phyloP scores from a whole-genome alignment of 2,329 filamentous ascomycete genomes.

The Fusarium nisikadoi region DNA sequence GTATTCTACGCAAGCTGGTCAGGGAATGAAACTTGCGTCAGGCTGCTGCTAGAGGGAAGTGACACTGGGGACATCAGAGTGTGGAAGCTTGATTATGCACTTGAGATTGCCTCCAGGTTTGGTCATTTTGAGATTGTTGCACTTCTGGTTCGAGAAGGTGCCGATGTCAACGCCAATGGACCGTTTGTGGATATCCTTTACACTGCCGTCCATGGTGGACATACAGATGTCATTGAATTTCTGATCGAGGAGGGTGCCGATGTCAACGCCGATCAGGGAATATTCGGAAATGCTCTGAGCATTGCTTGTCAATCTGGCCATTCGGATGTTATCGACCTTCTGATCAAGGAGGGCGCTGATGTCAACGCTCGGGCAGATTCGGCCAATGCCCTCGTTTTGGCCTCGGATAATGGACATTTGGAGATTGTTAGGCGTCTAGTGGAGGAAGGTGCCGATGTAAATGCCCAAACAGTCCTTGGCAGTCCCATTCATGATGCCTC shows the following conservation, averaged over 20 bases:
- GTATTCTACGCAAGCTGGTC: neutral
- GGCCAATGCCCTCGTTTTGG: too few relatives aligned
- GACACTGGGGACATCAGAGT: fast-evolving
- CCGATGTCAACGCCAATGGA: neutral
- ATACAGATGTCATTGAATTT: neutral
- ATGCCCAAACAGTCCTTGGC: too few relatives aligned
- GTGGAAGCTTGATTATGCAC: fast-evolving
- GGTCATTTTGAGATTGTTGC: neutral
- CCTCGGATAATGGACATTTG: too few relatives aligned
- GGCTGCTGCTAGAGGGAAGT: neutral
- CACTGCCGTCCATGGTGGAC: neutral
- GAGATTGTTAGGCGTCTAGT: neutral
- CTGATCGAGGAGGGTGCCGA: fast-evolving
- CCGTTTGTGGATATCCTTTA: fast-evolving
- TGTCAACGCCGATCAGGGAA: neutral
- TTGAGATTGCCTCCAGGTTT: fast-evolving
- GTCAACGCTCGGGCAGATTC: neutral
- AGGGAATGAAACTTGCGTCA: neutral
- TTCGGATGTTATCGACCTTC: fast-evolving
- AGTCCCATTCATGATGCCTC: neutral
- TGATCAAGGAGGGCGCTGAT: neutral
- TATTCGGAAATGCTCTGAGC: fast-evolving
- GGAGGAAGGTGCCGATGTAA: neutral
- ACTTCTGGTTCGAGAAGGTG: fast-evolving
- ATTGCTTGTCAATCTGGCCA: fast-evolving